Percentiles rank a stretch among this genome's conserved stretches.
These are phyloP conservation scores for Quercus gilva DNA, from an alignment of 306 rosid genomes.

Conservation along the genomic window DNA sequence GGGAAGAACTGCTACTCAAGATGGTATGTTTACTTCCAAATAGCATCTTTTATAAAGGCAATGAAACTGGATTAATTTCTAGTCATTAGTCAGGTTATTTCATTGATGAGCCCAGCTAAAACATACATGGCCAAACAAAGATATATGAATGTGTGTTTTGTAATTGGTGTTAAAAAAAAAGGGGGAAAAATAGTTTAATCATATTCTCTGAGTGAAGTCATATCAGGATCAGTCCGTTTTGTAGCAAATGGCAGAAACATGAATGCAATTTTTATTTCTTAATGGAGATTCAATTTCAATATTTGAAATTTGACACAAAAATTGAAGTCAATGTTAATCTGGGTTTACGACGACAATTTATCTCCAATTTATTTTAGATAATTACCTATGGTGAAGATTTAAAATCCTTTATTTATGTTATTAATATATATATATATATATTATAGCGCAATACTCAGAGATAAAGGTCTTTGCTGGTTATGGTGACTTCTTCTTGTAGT, in stretches of 20 bases:
- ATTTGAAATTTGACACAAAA: not conserved
- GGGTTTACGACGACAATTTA: not conserved
- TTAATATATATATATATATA: not conserved
- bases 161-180: not conserved
- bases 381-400: not conserved
- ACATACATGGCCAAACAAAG: slow-evolving; percentile 7
- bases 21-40: slow-evolving; percentile 50
- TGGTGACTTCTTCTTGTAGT: not conserved
- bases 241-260: not conserved
- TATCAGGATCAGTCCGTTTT: not conserved
- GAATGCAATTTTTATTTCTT: not conserved
- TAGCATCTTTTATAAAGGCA: slow-evolving; percentile 3
- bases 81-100: not conserved
- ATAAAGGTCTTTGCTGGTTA: not conserved
- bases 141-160: slow-evolving; percentile 5
- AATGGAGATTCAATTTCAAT: not conserved
- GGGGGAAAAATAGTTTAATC: not conserved
- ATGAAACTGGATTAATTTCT: not conserved
- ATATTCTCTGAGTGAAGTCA: not conserved
- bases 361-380: not conserved
- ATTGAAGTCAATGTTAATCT: not conserved
- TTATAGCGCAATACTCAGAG: not conserved
- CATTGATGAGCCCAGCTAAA: not conserved
- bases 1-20: slow-evolving; percentile 73
- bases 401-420: not conserved